Conservation (phyloP, 176 grass and related monocot species). For the Bonia amplexicaulis region DNA sequence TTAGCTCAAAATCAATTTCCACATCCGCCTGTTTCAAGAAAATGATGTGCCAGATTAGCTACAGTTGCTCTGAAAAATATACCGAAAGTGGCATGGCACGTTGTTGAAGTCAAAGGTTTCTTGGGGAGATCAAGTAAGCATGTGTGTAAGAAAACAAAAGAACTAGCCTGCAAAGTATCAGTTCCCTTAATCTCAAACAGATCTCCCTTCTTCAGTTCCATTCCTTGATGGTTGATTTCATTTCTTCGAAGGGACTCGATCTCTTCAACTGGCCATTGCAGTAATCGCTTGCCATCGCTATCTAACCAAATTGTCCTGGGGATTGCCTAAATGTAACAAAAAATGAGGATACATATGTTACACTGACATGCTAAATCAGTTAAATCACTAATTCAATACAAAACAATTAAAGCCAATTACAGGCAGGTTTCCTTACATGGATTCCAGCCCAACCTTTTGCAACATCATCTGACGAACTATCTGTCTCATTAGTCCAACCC, state of each 20-base stretch:
- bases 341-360: background rate
- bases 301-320: slow-evolving; percentile 12
- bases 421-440: slow-evolving; percentile 40
- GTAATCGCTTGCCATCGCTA: background rate
- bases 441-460: slow-evolving; percentile 89
- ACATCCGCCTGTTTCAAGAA: slow-evolving; percentile 65
- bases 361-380: background rate
- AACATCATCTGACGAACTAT: slow-evolving; percentile 43
- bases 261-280: background rate
- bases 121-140: background rate
- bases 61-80: background rate
- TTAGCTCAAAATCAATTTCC: slow-evolving; percentile 65
- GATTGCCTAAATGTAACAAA: slow-evolving; percentile 42
- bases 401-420: background rate
- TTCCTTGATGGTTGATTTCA: background rate
- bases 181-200: background rate
- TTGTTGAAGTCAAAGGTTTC: background rate
- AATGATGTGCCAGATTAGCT: slow-evolving; percentile 29
- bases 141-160: background rate
- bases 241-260: background rate
- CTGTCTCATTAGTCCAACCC: slow-evolving; percentile 79
- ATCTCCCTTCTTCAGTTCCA: background rate
- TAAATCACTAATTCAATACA: background rate
- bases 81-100: background rate
- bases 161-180: slow-evolving; percentile 49